These are phyloP conservation scores for Penicillium turbatum DNA, from an alignment of 495 filamentous ascomycete species.

Conservation along the genomic window DNA sequence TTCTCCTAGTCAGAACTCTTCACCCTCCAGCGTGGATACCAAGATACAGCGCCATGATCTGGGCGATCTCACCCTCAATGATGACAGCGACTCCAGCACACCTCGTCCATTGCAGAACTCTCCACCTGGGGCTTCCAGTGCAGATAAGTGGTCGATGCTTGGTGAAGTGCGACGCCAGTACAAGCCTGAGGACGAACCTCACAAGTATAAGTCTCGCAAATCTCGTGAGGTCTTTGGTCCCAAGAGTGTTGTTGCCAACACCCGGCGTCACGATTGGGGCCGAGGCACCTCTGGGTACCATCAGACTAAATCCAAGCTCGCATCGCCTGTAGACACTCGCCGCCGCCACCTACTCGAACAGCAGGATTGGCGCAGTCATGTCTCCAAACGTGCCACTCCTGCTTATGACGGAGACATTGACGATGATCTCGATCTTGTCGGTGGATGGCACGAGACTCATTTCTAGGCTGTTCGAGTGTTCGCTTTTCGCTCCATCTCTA, in stretches of 20 bases:
- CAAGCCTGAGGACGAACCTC: slow-evolving; percentile 46
- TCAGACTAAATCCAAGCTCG: slow-evolving; percentile 49
- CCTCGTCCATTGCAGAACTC: slow-evolving; percentile 49
- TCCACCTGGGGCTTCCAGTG: slow-evolving; percentile 47
- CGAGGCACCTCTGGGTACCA: slow-evolving; percentile 52
- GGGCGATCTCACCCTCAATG: slow-evolving; percentile 46
- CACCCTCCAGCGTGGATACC: slow-evolving; percentile 11
- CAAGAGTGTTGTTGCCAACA: slow-evolving; percentile 39
- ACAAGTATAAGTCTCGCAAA: slow-evolving; percentile 59
- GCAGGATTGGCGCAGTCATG: slow-evolving; percentile 61
- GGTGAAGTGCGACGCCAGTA: slow-evolving; percentile 70
- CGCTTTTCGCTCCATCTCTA: slow-evolving; percentile 5
- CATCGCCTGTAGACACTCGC: slow-evolving; percentile 36
- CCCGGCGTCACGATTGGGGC: slow-evolving; percentile 50
- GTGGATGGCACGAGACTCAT: slow-evolving; percentile 70
- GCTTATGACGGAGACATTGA: slow-evolving; percentile 55
- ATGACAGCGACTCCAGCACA: slow-evolving; percentile 53
- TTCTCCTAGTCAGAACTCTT: slow-evolving; percentile 43
- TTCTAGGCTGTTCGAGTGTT: slow-evolving; percentile 33
- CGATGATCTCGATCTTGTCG: slow-evolving; percentile 83
- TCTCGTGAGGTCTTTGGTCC: slow-evolving; percentile 40
- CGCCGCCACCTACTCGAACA: slow-evolving; percentile 40
- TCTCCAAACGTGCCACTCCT: slow-evolving; percentile 25
- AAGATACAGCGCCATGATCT: slow-evolving; percentile 27
- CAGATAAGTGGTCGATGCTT: slow-evolving; percentile 85